Conservation (phyloP, 352 stramenopile species). For the Phytophthora colocasiae region DNA sequence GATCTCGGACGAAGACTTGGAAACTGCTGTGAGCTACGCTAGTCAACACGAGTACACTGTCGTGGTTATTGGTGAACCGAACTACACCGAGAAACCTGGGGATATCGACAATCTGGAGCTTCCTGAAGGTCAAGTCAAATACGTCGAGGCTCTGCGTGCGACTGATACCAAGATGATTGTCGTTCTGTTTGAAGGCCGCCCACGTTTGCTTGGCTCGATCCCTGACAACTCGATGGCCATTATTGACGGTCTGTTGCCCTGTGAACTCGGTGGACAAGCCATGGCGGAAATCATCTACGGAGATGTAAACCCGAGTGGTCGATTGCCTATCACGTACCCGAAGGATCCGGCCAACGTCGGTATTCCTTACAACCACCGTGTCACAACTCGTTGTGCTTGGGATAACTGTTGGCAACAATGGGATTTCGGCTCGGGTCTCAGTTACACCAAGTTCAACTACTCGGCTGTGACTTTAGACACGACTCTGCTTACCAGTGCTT, state of each 20-base stretch:
- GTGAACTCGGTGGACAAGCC: constrained; percentile 77
- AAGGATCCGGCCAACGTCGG: constrained; percentile 58
- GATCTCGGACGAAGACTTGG: constrained; percentile 51
- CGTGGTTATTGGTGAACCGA: constrained; percentile 71
- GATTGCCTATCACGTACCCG: constrained; percentile 85
- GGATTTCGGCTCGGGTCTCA: constrained; percentile 70
- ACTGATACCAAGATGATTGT: constrained; percentile 81
- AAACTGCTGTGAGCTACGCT: constrained; percentile 54
- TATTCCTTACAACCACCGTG: constrained; percentile 77
- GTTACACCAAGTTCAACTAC: constrained; percentile 75
- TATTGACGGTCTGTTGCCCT: constrained; percentile 75
- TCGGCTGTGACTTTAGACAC: constrained; percentile 45
- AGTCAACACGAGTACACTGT: constrained; percentile 62
- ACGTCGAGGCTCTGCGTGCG: constrained; percentile 65
- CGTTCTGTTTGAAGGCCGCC: constrained; percentile 78
- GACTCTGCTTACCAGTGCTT: constrained; percentile 37
- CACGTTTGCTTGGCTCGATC: constrained; percentile 67
- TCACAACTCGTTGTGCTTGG: constrained; percentile 52
- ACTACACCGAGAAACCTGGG: constrained; percentile 86
- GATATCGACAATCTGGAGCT: constrained; percentile 82
- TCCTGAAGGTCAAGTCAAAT: constrained; percentile 69
- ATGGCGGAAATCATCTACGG: constrained; percentile 87
- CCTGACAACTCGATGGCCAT: constrained; percentile 64
- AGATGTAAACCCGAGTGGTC: constrained; percentile 75
- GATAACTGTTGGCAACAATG: constrained; percentile 61